These are phyloP conservation scores for Dentipellis sp. DNA, from an alignment of 768 basidiomycete species.

Conservation along the genomic window DNA sequence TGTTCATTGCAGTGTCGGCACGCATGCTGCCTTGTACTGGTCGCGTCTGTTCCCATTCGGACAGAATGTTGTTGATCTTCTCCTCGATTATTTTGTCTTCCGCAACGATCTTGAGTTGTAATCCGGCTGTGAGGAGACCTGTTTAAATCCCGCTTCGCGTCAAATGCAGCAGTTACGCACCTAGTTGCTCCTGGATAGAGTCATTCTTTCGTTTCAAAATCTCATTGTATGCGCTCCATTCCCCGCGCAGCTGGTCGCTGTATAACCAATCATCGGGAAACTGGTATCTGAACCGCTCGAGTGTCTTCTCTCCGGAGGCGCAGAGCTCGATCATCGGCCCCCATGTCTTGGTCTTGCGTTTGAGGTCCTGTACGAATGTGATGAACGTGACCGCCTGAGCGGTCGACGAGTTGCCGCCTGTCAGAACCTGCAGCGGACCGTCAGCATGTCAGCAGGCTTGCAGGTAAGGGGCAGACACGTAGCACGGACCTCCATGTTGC, in stretches of 20 bases:
- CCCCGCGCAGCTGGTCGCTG: slow-evolving; percentile 92
- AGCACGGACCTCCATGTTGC: slow-evolving; percentile 25
- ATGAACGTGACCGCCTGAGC: slow-evolving; percentile 98
- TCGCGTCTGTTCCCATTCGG: slow-evolving; percentile 93
- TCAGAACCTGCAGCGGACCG: slow-evolving; percentile 28
- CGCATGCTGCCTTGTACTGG: slow-evolving; percentile 96
- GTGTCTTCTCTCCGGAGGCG: slow-evolving; percentile 90
- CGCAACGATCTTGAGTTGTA: slow-evolving; percentile 99
- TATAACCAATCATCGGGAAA: slow-evolving; percentile 98
- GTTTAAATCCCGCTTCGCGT: neutral
- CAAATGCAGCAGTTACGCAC: slow-evolving; percentile 34
- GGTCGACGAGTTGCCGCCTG: slow-evolving; percentile 83
- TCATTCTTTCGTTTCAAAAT: slow-evolving; percentile 97
- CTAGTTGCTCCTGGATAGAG: slow-evolving; percentile 95
- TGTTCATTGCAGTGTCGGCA: slow-evolving; percentile 93
- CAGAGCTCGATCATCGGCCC: slow-evolving; percentile 93
- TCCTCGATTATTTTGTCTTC: slow-evolving; percentile 98
- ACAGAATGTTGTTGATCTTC: slow-evolving; percentile 83
- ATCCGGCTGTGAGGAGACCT: slow-evolving; percentile 50
- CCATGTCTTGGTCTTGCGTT: slow-evolving; percentile 96
- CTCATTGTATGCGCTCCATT: slow-evolving; percentile 98
- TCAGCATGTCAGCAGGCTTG: neutral
- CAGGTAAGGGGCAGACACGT: neutral
- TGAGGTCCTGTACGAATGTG: slow-evolving; percentile 98
- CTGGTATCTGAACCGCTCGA: slow-evolving; percentile 94